Conservation (phyloP, 2,329 filamentous ascomycete genomes). For the Cyclaneusma minus region DNA sequence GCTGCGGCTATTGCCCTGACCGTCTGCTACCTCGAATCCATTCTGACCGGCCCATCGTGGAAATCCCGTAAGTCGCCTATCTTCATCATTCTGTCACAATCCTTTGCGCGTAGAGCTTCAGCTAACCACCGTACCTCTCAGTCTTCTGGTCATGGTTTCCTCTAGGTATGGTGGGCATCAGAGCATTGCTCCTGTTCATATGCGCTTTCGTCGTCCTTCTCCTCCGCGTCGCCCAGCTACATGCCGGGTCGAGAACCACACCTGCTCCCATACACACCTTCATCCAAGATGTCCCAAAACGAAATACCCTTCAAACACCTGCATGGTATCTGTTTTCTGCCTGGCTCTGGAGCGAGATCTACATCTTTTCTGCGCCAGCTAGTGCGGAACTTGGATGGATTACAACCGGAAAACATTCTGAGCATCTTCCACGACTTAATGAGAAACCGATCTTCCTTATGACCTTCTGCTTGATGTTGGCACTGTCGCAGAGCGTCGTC, state of each 20-base stretch:
- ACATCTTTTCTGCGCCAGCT: constrained; percentile 53
- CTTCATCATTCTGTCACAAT: constrained; percentile 1
- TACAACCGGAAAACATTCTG: constrained; percentile 50
- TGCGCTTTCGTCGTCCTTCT: constrained; percentile 66
- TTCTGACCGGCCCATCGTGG: constrained; percentile 55
- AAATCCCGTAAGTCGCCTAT: constrained; percentile 42
- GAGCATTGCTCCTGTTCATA: constrained; percentile 60
- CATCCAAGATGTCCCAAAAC: constrained; percentile 33
- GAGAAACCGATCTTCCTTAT: constrained; percentile 75
- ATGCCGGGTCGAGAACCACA: constrained; percentile 58
- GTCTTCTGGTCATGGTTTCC: constrained; percentile 82
- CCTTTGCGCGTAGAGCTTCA: constrained; percentile 2
- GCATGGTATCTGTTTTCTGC: constrained; percentile 67
- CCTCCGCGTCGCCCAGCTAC: constrained; percentile 72
- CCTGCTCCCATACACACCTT: constrained; percentile 52
- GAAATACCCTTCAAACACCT: constrained; percentile 50
- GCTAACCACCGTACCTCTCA: constrained; percentile 20
- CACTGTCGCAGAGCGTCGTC: constrained; percentile 48
- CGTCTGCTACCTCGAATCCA: constrained; percentile 58
- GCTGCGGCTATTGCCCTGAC: constrained; percentile 55
- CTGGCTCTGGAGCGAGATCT: constrained; percentile 66
- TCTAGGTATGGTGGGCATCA: constrained; percentile 57
- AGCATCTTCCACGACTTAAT: constrained; percentile 66
- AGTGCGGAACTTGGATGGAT: constrained; percentile 56
- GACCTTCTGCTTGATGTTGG: constrained; percentile 52